These are phyloP conservation scores for Kodamaea leandrae DNA, from an alignment of 805 yeast species.

Conservation along the genomic window DNA sequence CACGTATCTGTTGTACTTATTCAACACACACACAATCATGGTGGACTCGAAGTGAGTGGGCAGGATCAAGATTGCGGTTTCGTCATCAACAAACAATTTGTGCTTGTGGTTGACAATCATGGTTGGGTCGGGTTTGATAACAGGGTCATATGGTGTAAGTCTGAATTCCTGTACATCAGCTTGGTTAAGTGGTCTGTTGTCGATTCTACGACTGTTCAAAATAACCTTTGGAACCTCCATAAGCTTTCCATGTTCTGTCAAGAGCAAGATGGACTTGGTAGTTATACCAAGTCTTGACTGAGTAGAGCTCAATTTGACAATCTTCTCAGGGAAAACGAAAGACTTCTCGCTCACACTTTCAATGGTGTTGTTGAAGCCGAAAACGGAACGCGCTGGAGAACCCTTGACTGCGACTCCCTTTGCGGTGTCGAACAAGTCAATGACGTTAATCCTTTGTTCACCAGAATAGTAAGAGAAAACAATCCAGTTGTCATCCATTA, in stretches of 20 bases:
- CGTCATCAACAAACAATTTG: constrained; percentile 21
- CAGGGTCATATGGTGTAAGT: constrained; percentile 63
- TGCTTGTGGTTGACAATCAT: constrained; percentile 38
- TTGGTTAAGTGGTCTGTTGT: constrained; percentile 47
- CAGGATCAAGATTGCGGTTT: constrained; percentile 24
- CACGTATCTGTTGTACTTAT: constrained; percentile 65
- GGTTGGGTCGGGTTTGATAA: constrained; percentile 42
- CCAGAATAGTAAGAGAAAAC: constrained; percentile 64
- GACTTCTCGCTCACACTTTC: constrained; percentile 49
- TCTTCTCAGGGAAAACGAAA: constrained; percentile 59
- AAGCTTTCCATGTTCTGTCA: constrained; percentile 60
- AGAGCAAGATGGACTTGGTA: constrained; percentile 58
- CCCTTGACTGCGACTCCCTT: constrained; percentile 43
- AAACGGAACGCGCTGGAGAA: constrained; percentile 25
- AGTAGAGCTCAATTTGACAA: constrained; percentile 49
- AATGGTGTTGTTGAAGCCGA: constrained; percentile 41
- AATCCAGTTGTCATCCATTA: constrained; percentile 82
- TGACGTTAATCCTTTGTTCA: constrained; percentile 57
- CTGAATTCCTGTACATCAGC: constrained; percentile 59
- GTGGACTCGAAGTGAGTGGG: constrained; percentile 80
- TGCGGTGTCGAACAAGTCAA: constrained; percentile 75
- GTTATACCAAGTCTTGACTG: constrained; percentile 48
- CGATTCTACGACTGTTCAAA: constrained; percentile 68
- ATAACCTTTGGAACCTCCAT: constrained; percentile 67
- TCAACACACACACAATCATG: constrained; percentile 61